These are phyloP conservation scores for Xylaria arbuscula DNA, from an alignment of 2,329 filamentous ascomycete species.

Conservation along the genomic window DNA sequence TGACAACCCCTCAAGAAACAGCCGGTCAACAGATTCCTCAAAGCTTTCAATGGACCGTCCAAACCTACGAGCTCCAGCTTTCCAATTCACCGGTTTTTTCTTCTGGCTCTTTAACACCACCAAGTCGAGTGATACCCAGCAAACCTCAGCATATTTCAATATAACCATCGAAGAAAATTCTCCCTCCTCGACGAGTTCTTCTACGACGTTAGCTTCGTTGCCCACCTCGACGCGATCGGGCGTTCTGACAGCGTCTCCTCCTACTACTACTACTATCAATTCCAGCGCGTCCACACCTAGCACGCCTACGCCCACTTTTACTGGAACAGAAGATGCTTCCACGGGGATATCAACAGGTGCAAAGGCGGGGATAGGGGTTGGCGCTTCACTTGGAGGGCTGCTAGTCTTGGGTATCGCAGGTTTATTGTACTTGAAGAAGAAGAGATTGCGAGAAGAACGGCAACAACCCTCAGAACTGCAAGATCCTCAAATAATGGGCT, in stretches of 20 bases:
- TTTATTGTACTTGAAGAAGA: slow-evolving; percentile 1
- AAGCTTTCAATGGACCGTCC: slow-evolving; percentile 30
- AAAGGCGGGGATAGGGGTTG: slow-evolving; percentile 26
- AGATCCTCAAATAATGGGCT: background rate
- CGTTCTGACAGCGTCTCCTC: background rate
- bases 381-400: slow-evolving; percentile 14
- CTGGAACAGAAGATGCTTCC: background rate
- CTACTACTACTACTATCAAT: background rate
- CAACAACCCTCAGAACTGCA: background rate
- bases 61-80: slow-evolving; percentile 29
- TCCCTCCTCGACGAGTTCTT: background rate
- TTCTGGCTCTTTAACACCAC: slow-evolving; percentile 24
- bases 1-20: slow-evolving; percentile 2
- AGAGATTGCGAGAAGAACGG: background rate
- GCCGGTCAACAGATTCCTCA: background rate
- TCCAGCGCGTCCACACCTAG: background rate
- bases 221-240: background rate
- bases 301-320: background rate
- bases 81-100: slow-evolving; percentile 29
- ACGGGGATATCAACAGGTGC: slow-evolving; percentile 8
- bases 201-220: background rate
- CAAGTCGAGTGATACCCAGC: background rate
- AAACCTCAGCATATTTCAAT: slow-evolving; percentile 27
- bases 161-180: slow-evolving; percentile 14
- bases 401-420: background rate